These are phyloP conservation scores for Mimosa bimucronata DNA, from an alignment of 306 rosid species.

Conservation along the genomic window DNA sequence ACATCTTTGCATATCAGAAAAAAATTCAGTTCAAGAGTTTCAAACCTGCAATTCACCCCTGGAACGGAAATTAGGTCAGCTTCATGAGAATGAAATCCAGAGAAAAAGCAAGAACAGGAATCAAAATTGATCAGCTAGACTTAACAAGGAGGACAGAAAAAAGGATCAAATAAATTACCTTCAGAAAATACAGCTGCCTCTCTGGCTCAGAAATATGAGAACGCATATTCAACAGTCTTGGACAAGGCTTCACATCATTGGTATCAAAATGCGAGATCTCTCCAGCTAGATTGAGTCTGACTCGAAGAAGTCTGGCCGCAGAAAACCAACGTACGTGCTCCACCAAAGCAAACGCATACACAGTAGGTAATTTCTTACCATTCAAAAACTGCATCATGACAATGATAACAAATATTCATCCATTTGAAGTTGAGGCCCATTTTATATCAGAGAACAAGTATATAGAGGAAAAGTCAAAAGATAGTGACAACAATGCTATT, in stretches of 20 bases:
- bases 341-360: conserved; percentile 88
- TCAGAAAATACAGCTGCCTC: conserved; percentile 63
- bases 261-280: conserved; percentile 53
- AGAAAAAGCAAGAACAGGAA: background rate
- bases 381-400: conserved; percentile 53
- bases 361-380: conserved; percentile 56
- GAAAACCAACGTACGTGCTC: conserved; percentile 56
- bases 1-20: background rate
- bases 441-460: background rate
- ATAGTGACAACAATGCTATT: background rate
- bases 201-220: conserved; percentile 57
- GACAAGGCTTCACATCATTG: conserved; percentile 50
- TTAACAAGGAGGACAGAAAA: conserved; percentile 23
- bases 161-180: conserved; percentile 52
- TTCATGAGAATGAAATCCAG: background rate
- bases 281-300: conserved; percentile 79
- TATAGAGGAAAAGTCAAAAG: background rate
- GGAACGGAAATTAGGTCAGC: background rate
- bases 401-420: conserved; percentile 5
- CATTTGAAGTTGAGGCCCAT: conserved; percentile 6
- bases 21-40: conserved; percentile 7
- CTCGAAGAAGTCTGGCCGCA: conserved; percentile 53
- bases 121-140: background rate
- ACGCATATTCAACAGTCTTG: conserved; percentile 65
- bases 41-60: background rate